phyloP scores from a whole-genome alignment of 2,329 filamentous ascomycete genomes.

The Alternaria infectoria region DNA sequence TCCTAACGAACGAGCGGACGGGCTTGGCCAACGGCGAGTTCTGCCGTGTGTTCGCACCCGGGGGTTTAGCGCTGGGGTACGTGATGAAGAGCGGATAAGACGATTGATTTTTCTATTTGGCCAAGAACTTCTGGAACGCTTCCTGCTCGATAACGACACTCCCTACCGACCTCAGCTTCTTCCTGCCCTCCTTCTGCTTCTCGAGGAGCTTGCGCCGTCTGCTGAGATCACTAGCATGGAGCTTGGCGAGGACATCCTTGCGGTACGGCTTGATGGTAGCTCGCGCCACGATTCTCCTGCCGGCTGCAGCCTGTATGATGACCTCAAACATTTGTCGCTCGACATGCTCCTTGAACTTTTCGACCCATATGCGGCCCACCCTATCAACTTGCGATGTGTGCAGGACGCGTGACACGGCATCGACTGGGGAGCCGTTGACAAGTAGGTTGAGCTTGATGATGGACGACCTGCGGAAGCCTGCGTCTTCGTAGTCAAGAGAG shows the following conservation, averaged over 20 bases:
- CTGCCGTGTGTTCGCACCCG: background rate
- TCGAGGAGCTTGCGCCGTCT: constrained; percentile 86
- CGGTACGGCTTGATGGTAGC: constrained; percentile 96
- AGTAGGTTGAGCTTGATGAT: constrained; percentile 90
- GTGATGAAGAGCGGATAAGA: background rate
- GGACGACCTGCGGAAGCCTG: constrained; percentile 79
- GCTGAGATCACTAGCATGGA: constrained; percentile 88
- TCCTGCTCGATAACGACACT: constrained; percentile 97
- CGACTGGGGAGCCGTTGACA: constrained; percentile 91
- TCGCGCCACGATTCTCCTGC: constrained; percentile 81
- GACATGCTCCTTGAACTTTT: constrained; percentile 96
- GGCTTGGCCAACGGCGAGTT: background rate
- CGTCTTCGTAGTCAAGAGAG: constrained; percentile 94
- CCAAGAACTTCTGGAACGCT: constrained; percentile 91
- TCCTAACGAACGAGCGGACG: background rate
- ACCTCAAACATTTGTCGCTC: constrained; percentile 97
- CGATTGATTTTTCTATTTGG: constrained; percentile 60
- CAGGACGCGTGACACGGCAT: constrained; percentile 90
- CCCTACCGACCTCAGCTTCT: constrained; percentile 79
- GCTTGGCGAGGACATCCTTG: constrained; percentile 91
- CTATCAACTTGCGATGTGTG: constrained; percentile 82
- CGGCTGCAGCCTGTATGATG: constrained; percentile 88
- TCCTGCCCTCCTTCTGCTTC: constrained; percentile 95
- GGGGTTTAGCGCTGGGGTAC: background rate
- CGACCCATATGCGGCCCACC: constrained; percentile 85